Evolutionary conservation across 2,329 filamentous ascomycete species (phyloP), one percentile per base, ranked within the genome.

Genomic region (Lachnellula arida): DNA sequence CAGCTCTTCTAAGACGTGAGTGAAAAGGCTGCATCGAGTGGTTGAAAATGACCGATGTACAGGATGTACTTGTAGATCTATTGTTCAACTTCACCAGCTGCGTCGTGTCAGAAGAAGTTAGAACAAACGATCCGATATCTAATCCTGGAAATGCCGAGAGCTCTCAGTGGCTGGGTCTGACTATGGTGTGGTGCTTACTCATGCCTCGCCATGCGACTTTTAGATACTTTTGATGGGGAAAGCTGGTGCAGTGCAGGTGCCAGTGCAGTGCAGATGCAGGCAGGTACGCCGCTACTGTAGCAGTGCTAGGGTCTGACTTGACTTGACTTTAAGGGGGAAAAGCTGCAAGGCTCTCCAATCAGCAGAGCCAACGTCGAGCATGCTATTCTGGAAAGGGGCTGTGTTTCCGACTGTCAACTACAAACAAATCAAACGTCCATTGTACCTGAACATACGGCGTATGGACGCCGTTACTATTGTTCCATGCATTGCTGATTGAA

Each of bases 361-460:
- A 52, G 15, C 40, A 25, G 40, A 43, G 37, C 15, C n/a, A 14
- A 28, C 28, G 19, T 22, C 23, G n/a, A 42, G 34, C 40, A 46
- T 51, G 49, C 54, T 55, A 55, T 47, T 47, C 28, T 47, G 23
- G 32, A 40, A 55, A 47, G 46, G 48, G 54, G 54, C 54, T 55
- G 54, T 55, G 54, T 52, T n/a, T 12, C 42, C 46, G 19, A 22
- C 14, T 23, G 19, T n/a, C 23, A 15, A 43, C 47, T 46, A 25
- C 42, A 32, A 55, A 51, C 53, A 25, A 32, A 48, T n/a, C 44
- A 14, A 12, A 32, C 28, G 28, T 32, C 28, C 9, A 11, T 11
- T 32, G 28, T 32, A 32, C 28, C 28, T 32, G 28, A 32, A 32
- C 22, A 5, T 23, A 23, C 22, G 22, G 22, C 3, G 22, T 11